These are phyloP conservation scores for Gypsophila paniculata DNA, from an alignment of 179 eudicot species.

Conservation along the genomic window DNA sequence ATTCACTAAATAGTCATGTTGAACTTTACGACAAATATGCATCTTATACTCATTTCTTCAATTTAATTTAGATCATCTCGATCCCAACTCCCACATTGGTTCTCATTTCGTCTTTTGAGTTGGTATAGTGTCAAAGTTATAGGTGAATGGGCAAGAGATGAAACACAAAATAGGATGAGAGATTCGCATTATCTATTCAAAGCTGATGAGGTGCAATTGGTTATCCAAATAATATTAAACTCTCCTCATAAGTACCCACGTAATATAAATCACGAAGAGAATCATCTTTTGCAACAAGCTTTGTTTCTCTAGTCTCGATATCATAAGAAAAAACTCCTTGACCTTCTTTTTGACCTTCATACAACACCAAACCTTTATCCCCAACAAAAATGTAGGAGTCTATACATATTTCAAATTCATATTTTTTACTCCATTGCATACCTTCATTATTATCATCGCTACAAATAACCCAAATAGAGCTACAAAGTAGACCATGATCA, in stretches of 20 bases:
- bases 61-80: too few relatives aligned
- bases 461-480: neutral
- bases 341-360: neutral
- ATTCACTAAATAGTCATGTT: too few relatives aligned
- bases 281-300: neutral
- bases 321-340: slow-evolving; percentile 8
- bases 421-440: neutral
- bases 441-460: neutral
- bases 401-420: neutral
- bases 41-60: too few relatives aligned
- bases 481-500: neutral
- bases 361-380: neutral
- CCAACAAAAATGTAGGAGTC: neutral
- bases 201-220: neutral
- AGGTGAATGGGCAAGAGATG: too few relatives aligned
- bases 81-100: too few relatives aligned
- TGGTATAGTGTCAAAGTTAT: too few relatives aligned
- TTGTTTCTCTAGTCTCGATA: neutral
- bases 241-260: slow-evolving; percentile 13
- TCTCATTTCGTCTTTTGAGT: too few relatives aligned
- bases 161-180: too few relatives aligned
- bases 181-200: too few relatives aligned
- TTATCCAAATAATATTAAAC: neutral
- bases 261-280: neutral
- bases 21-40: too few relatives aligned